Evolutionary conservation across 1,284 basidiomycete genomes (phyloP).

Genomic region (Rhizopogon parksii): DNA sequence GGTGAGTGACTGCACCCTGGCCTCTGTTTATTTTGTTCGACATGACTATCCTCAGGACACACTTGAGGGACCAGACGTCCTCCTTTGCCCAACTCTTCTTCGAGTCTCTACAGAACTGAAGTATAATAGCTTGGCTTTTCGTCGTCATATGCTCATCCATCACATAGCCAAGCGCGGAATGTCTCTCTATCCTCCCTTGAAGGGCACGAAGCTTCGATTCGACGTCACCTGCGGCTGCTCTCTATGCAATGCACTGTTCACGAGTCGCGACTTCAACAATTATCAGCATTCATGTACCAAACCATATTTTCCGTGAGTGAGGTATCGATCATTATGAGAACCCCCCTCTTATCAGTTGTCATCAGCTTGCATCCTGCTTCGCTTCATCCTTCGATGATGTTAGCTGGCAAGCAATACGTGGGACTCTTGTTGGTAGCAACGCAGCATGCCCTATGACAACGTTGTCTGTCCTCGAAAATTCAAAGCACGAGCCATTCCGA

Average conservation of each 20-base stretch:
- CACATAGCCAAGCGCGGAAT: constrained; percentile 15
- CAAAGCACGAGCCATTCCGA: constrained; percentile 21
- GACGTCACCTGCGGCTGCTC: constrained; percentile 30
- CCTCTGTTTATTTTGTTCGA: background rate
- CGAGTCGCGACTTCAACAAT: constrained; percentile 34
- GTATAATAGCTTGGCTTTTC: background rate
- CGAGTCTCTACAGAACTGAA: constrained; percentile 21
- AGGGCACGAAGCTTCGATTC: constrained; percentile 31
- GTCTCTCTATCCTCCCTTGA: constrained; percentile 26
- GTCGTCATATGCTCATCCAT: constrained; percentile 1
- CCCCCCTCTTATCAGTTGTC: constrained; percentile 8
- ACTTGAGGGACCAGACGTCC: constrained; percentile 15
- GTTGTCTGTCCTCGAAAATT: constrained; percentile 14
- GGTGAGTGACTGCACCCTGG: constrained; percentile 8
- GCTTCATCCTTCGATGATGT: constrained; percentile 30
- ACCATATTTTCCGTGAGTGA: constrained; percentile 34
- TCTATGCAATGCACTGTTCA: constrained; percentile 32
- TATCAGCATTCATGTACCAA: constrained; percentile 34
- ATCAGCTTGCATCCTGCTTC: constrained; percentile 41
- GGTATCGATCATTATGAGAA: background rate
- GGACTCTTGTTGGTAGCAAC: constrained; percentile 1
- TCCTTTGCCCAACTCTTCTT: constrained; percentile 23
- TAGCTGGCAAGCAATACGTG: constrained; percentile 17
- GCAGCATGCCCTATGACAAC: constrained; percentile 13
- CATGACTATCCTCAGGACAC: constrained; percentile 14